Percentiles rank a stretch among this genome's conserved stretches.
Evolutionary conservation across 2,329 filamentous ascomycete species (phyloP).

Genomic region (Rhynchosporium agropyri): DNA sequence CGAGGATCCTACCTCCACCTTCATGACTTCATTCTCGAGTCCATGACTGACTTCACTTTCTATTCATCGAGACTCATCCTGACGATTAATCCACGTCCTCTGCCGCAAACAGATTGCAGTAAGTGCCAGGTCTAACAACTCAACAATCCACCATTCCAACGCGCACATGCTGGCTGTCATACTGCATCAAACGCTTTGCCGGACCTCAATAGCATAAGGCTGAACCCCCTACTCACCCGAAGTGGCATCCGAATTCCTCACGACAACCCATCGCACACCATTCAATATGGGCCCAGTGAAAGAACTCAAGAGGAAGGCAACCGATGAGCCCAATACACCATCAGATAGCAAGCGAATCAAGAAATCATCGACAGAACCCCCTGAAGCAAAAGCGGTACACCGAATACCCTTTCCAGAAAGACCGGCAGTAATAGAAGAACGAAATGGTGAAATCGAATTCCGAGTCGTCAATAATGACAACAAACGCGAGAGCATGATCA

Average conservation of each 20-base stretch:
- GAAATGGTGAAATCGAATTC: conserved; percentile 93
- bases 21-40: conserved; percentile 8
- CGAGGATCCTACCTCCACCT: conserved; percentile 7
- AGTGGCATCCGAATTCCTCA: neutral
- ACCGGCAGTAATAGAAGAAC: conserved; percentile 91
- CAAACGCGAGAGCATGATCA: conserved; percentile 83
- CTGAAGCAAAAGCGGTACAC: conserved; percentile 5
- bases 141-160: too few species aligned
- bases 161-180: too few species aligned
- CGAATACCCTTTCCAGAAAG: conserved; percentile 85
- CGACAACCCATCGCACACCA: neutral
- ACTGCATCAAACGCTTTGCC: too few species aligned
- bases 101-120: conserved; percentile 3
- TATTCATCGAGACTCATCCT: neutral
- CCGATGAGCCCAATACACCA: conserved; percentile 64
- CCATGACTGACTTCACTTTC: neutral
- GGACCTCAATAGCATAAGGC: neutral
- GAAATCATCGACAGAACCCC: conserved; percentile 46
- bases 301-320: conserved; percentile 69
- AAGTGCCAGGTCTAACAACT: too few species aligned
- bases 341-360: conserved; percentile 68
- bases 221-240: neutral
- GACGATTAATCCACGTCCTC: neutral
- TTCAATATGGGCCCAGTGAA: conserved; percentile 36
- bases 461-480: conserved; percentile 97